phyloP scores from a whole-genome alignment of 495 filamentous ascomycete species.

The Xylaria telfairii region DNA sequence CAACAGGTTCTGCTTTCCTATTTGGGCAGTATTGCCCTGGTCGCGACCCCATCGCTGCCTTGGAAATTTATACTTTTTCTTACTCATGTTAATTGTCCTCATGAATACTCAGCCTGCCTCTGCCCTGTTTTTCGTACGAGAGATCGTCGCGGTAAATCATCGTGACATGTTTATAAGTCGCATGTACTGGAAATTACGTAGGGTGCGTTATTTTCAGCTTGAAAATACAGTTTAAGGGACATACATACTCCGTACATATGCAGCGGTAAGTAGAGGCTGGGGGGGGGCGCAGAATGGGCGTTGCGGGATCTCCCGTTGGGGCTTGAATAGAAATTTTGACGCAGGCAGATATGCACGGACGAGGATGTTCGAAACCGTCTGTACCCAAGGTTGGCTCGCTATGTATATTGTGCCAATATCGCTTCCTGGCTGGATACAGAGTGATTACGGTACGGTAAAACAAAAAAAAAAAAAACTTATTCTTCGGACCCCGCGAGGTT shows the following conservation, averaged over 20 bases:
- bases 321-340: background rate
- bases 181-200: slow-evolving; percentile 2
- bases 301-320: slow-evolving; percentile 16
- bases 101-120: background rate
- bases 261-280: background rate
- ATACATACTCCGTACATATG: slow-evolving; percentile 1
- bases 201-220: slow-evolving; percentile 10
- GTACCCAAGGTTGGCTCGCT: slow-evolving; percentile 6
- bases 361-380: slow-evolving; percentile 14
- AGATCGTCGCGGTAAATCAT: slow-evolving; percentile 15
- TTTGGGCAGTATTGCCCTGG: slow-evolving; percentile 13
- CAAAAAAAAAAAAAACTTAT: too few species aligned
- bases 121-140: slow-evolving; percentile 13
- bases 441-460: background rate
- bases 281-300: background rate
- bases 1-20: slow-evolving; percentile 10
- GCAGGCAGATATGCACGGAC: slow-evolving; percentile 10
- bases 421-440: background rate
- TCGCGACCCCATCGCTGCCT: background rate
- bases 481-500: slow-evolving; percentile 5
- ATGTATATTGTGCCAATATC: slow-evolving; percentile 12
- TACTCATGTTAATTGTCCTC: slow-evolving; percentile 4
- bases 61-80: slow-evolving; percentile 7
- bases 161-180: background rate
- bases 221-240: too few species aligned